phyloP scores from a whole-genome alignment of 2,329 filamentous ascomycete species.

The Ampelomyces quisqualis region DNA sequence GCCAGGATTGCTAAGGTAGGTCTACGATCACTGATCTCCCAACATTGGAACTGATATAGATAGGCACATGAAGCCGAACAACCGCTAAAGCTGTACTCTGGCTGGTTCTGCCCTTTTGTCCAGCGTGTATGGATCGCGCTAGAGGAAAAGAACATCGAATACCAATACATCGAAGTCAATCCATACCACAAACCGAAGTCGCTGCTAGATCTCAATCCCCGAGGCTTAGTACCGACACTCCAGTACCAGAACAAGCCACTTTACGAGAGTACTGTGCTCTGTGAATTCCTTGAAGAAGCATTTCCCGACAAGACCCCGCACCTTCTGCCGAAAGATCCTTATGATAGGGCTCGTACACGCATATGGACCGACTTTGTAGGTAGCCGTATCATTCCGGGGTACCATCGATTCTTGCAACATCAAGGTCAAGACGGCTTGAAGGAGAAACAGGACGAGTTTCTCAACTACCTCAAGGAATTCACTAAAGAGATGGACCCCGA shows the following conservation, averaged over 20 bases:
- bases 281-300: slow-evolving; percentile 74
- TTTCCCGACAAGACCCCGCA: slow-evolving; percentile 55
- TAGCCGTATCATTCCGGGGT: slow-evolving; percentile 66
- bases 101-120: slow-evolving; percentile 71
- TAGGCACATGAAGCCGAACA: slow-evolving; percentile 46
- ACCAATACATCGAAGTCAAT: slow-evolving; percentile 70
- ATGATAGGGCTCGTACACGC: slow-evolving; percentile 63
- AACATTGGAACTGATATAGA: neutral
- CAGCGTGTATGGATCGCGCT: slow-evolving; percentile 73
- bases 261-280: slow-evolving; percentile 71
- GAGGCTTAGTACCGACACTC: slow-evolving; percentile 73
- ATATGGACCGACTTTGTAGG: slow-evolving; percentile 76
- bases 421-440: slow-evolving; percentile 46
- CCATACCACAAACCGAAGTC: slow-evolving; percentile 71
- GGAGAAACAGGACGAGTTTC: slow-evolving; percentile 59
- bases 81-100: slow-evolving; percentile 66
- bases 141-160: slow-evolving; percentile 69
- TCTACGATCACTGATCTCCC: neutral
- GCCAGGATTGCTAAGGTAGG: slow-evolving; percentile 32
- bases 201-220: slow-evolving; percentile 70
- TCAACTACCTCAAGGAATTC: slow-evolving; percentile 61
- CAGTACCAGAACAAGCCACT: slow-evolving; percentile 59
- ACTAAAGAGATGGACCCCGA: slow-evolving; percentile 60
- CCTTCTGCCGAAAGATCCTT: slow-evolving; percentile 63
- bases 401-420: slow-evolving; percentile 60